phyloP scores from a whole-genome alignment of 2,329 filamentous ascomycete genomes.

The Metarhizium guizhouense region DNA sequence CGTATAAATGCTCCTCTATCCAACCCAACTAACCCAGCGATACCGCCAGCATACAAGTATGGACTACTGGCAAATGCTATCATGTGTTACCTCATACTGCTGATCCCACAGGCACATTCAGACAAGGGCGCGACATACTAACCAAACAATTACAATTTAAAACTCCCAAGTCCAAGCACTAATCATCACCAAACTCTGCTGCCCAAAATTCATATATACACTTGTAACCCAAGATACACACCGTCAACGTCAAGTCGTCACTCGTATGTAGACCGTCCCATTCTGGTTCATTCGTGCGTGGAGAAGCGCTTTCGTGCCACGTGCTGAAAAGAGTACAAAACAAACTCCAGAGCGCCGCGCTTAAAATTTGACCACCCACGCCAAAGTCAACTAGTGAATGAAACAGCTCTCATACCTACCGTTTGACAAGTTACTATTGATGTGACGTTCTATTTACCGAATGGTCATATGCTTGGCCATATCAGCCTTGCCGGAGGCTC shows the following conservation, averaged over 20 bases:
- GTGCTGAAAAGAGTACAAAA: slow-evolving; percentile 29
- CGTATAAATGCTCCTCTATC: too few relatives aligned
- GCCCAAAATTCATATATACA: background rate
- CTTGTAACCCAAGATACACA: background rate
- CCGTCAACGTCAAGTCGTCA: slow-evolving; percentile 13
- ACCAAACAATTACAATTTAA: background rate
- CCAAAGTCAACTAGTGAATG: slow-evolving; percentile 31
- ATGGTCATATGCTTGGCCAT: slow-evolving; percentile 96
- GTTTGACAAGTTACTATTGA: slow-evolving; percentile 19
- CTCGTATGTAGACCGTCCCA: slow-evolving; percentile 21
- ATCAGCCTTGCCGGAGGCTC: slow-evolving; percentile 68
- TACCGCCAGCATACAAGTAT: background rate
- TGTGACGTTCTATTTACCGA: slow-evolving; percentile 44
- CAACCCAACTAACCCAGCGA: too few relatives aligned
- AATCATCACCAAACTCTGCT: background rate
- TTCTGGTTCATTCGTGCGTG: slow-evolving; percentile 26
- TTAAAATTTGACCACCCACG: slow-evolving; percentile 19
- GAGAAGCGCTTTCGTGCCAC: slow-evolving; percentile 43
- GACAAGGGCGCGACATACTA: background rate
- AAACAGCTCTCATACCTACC: slow-evolving; percentile 37
- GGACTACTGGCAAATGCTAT: background rate
- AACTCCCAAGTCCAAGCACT: background rate
- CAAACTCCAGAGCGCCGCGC: slow-evolving; percentile 43
- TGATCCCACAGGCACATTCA: background rate
- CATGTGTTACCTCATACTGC: background rate